Percentiles rank a stretch among this genome's conserved stretches.
Evolutionary conservation across 352 stramenopile species (phyloP).

Genomic region (Blastocystis sp.): DNA sequence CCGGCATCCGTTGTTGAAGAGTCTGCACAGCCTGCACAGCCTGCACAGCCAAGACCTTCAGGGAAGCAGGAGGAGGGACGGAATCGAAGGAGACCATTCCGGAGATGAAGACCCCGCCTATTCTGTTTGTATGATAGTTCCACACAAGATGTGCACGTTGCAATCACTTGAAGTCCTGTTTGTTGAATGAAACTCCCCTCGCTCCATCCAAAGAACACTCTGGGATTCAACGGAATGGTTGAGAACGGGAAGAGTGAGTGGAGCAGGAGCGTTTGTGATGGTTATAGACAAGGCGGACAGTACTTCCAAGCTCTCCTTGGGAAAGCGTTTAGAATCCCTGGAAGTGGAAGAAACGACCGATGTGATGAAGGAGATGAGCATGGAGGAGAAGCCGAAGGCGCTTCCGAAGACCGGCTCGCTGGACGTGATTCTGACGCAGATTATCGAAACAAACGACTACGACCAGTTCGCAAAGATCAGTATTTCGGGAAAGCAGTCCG

Average conservation of each 20-base stretch:
- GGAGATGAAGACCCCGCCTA: neutral
- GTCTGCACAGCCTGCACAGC: neutral
- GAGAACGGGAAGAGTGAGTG: too few relatives aligned
- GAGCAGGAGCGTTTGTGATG: too few relatives aligned
- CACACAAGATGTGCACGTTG: too few relatives aligned
- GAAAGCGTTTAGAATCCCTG: constrained; percentile 32
- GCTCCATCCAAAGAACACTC: neutral
- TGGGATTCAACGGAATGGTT: too few relatives aligned
- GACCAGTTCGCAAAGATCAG: constrained; percentile 7
- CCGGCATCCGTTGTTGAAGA: too few relatives aligned
- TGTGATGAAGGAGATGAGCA: constrained; percentile 19
- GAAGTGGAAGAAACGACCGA: constrained; percentile 21
- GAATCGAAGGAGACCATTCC: neutral
- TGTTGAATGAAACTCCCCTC: neutral
- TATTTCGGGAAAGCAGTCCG: neutral
- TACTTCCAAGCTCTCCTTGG: neutral
- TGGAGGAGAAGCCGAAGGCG: neutral
- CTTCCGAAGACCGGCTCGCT: constrained; percentile 32
- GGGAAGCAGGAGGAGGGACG: neutral
- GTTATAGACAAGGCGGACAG: neutral
- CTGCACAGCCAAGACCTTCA: neutral
- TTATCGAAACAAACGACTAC: constrained; percentile 27
- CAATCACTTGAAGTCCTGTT: neutral
- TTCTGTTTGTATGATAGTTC: too few relatives aligned
- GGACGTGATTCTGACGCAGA: constrained; percentile 28